Conservation (phyloP, 345 rosid species). For the Firmiana major region DNA sequence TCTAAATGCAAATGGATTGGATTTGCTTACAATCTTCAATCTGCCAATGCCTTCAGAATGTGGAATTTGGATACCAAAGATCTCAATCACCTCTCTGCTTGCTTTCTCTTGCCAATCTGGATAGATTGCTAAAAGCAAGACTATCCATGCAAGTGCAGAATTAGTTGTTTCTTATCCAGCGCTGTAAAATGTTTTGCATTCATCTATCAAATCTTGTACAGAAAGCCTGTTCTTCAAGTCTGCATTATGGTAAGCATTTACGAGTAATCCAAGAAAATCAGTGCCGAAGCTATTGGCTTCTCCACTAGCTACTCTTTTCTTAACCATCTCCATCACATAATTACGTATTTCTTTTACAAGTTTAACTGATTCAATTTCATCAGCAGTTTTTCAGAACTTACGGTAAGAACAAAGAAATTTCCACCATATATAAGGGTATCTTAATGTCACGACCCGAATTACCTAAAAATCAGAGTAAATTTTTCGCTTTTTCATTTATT, state of each 20-base stretch:
- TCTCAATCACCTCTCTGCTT: constrained; percentile 27
- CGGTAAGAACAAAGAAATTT: not conserved
- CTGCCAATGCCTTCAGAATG: not conserved
- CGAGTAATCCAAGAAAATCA: constrained; percentile 29
- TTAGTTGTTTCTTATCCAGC: constrained; percentile 39
- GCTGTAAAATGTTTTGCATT: constrained; percentile 40
- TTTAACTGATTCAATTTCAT: constrained; percentile 4
- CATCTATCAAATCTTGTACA: not conserved
- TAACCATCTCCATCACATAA: not conserved
- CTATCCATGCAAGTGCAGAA: constrained; percentile 34
- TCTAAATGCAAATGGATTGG: not conserved
- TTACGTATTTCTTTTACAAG: not conserved
- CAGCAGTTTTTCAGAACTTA: not conserved
- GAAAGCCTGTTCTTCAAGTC: not conserved
- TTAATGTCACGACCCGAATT: no score
- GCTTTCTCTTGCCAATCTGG: constrained; percentile 46
- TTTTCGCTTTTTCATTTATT: no score
- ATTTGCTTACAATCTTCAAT: not conserved
- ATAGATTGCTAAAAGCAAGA: constrained; percentile 38
- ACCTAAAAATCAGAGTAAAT: no score
- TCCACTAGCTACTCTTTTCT: not conserved
- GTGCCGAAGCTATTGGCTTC: constrained; percentile 28
- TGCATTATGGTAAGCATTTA: not conserved
- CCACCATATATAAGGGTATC: not conserved
- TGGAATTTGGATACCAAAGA: constrained; percentile 32